Evolutionary conservation across 2,329 filamentous ascomycete genomes (phyloP).

Genomic region (Nigrospora sphaerica): DNA sequence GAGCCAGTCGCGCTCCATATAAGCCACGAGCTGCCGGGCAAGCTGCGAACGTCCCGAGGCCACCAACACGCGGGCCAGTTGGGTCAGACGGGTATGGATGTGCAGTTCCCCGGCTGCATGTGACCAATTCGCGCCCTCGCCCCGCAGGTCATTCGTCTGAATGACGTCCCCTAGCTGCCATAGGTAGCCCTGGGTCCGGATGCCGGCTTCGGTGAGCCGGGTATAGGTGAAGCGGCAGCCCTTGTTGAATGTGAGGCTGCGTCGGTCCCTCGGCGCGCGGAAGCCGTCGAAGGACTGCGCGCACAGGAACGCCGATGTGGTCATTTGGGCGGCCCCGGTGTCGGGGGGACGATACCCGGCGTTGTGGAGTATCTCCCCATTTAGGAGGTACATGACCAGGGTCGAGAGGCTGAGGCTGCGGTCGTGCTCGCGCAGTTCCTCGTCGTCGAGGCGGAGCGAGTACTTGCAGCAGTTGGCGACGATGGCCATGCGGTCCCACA

Average conservation of each 20-base stretch:
- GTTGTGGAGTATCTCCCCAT: conserved; percentile 20
- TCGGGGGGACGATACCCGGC: no score
- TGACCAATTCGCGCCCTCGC: no score
- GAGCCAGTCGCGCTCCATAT: no score
- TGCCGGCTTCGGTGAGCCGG: no score
- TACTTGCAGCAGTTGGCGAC: conserved; percentile 26
- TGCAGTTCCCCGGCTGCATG: no score
- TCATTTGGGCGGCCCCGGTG: neutral
- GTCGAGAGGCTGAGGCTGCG: conserved; percentile 18
- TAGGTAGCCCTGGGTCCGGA: no score
- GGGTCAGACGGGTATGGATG: no score
- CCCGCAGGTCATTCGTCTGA: no score
- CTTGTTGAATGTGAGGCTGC: neutral
- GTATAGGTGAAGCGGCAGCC: neutral
- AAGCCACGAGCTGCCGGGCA: no score
- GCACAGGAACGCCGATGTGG: neutral
- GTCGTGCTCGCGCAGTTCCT: conserved; percentile 6
- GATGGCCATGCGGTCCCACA: conserved; percentile 21
- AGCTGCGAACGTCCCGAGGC: no score
- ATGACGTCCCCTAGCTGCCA: no score
- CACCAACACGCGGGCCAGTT: no score
- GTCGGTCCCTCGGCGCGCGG: neutral
- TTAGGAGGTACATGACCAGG: conserved; percentile 20
- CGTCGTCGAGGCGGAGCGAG: conserved; percentile 12
- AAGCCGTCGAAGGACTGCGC: neutral